These are phyloP conservation scores for Auricularia heimuer DNA, from an alignment of 768 basidiomycete species.

Conservation along the genomic window DNA sequence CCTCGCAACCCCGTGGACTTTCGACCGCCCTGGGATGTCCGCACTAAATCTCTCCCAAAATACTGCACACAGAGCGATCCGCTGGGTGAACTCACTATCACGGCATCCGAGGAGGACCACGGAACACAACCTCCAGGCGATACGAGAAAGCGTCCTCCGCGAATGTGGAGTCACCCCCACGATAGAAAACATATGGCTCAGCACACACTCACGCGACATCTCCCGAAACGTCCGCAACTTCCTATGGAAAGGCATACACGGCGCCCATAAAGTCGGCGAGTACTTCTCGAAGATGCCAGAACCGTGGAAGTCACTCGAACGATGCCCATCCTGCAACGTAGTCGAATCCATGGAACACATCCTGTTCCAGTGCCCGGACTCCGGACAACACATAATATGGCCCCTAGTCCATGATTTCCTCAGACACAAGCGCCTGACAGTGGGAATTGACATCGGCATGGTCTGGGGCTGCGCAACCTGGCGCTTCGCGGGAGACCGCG, in stretches of 20 bases:
- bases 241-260: slow-evolving; percentile 14
- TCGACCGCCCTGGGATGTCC: neutral
- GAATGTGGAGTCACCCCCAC: too few species aligned
- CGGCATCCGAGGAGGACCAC: neutral
- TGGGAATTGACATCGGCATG: too few species aligned
- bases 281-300: slow-evolving; percentile 7
- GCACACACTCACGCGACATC: neutral
- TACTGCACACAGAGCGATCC: neutral
- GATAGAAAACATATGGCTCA: too few species aligned
- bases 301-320: slow-evolving; percentile 5
- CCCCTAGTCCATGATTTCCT: slow-evolving; percentile 1
- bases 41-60: neutral
- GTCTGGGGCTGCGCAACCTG: too few species aligned
- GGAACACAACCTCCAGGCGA: neutral
- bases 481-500: too few species aligned
- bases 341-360: slow-evolving; percentile 16
- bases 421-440: too few species aligned
- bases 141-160: neutral
- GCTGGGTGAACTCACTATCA: neutral
- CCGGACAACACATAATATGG: slow-evolving; percentile 14
- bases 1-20: too few species aligned
- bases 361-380: slow-evolving; percentile 12
- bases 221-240: neutral
- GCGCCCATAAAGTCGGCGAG: slow-evolving; percentile 12
- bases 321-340: slow-evolving; percentile 10